These are phyloP conservation scores for Aspergillus glaucus DNA, from an alignment of 2,329 filamentous ascomycete species.

Conservation along the genomic window DNA sequence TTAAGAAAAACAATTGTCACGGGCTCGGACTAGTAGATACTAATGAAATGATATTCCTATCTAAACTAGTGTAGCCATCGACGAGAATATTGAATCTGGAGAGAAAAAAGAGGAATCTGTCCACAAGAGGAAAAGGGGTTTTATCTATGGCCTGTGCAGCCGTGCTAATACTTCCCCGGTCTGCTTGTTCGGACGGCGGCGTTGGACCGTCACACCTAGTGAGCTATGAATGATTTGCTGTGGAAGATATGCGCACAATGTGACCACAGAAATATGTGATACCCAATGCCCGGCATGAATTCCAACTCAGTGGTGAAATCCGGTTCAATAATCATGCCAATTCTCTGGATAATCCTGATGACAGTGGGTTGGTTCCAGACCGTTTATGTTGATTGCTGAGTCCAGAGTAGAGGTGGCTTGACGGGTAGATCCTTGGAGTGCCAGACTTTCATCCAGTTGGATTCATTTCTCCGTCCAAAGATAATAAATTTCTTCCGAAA, in stretches of 20 bases:
- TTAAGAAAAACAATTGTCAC: background rate
- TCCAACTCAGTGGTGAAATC: background rate
- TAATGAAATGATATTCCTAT: too few species aligned
- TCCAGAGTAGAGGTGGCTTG: background rate
- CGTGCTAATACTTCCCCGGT: too few species aligned
- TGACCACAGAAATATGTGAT: background rate
- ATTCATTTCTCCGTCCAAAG: background rate
- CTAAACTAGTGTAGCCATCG: too few species aligned
- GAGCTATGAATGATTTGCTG: background rate
- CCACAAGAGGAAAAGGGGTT: too few species aligned
- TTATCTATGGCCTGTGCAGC: too few species aligned
- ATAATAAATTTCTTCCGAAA: background rate
- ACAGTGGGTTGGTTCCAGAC: background rate
- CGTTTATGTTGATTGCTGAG: background rate
- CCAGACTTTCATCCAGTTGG: background rate
- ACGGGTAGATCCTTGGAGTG: background rate
- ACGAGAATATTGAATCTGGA: too few species aligned
- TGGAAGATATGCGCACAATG: background rate
- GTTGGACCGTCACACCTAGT: background rate
- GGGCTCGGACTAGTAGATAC: too few species aligned
- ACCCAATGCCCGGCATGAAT: background rate
- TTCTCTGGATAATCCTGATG: constrained; percentile 34
- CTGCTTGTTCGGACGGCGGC: too few species aligned
- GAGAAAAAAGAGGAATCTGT: background rate
- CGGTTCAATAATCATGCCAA: constrained; percentile 32